phyloP scores from a whole-genome alignment of 2,329 filamentous ascomycete genomes.

The Fusarium transvaalense region DNA sequence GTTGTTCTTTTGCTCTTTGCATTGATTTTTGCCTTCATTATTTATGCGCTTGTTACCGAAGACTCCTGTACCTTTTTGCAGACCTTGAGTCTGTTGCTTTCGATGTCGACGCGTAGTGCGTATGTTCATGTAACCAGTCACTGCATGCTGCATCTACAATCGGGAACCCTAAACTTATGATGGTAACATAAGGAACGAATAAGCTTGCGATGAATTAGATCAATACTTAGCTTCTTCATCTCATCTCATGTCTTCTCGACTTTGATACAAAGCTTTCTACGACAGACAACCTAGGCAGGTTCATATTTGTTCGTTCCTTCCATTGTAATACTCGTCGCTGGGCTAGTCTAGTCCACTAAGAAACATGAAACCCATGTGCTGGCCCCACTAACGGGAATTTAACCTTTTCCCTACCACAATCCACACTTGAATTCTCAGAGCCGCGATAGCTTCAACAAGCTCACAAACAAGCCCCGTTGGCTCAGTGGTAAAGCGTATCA shows the following conservation, averaged over 20 bases:
- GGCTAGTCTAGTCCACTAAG: no score
- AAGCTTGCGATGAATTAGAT: no score
- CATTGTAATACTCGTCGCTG: background rate
- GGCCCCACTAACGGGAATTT: background rate
- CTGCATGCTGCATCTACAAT: no score
- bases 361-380: background rate
- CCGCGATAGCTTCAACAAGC: rapidly evolving
- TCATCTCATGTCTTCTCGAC: no score
- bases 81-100: no score
- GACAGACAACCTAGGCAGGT: background rate
- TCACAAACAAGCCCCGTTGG: constrained; percentile 1
- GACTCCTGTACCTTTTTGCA: background rate
- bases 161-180: no score
- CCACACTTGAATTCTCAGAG: background rate
- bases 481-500: constrained; percentile 19
- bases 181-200: no score
- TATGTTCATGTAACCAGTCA: no score
- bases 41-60: rapidly evolving
- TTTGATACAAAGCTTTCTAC: background rate
- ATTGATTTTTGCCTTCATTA: rapidly evolving
- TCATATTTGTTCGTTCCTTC: background rate
- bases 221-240: no score
- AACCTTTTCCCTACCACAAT: rapidly evolving
- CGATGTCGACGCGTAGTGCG: no score
- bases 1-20: background rate